A percentile compares a stretch with the other conserved stretches of the same genome.
These are phyloP conservation scores for Microdochium bolleyi DNA, from an alignment of 2,329 filamentous ascomycete species.

Conservation along the genomic window DNA sequence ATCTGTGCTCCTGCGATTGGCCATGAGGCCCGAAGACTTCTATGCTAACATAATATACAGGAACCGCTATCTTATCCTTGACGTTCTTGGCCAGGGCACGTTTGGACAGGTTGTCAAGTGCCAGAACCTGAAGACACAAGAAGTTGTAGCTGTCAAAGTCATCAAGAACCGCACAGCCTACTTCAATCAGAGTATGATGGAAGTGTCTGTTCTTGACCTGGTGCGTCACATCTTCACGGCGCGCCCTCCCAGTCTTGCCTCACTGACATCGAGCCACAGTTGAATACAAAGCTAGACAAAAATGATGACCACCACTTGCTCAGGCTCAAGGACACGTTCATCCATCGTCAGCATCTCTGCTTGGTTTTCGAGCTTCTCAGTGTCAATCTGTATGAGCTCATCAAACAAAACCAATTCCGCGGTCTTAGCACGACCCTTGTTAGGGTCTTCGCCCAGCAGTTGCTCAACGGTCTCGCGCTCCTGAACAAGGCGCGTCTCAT, in stretches of 20 bases:
- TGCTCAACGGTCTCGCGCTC: conserved; percentile 84
- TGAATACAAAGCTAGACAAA: conserved; percentile 98
- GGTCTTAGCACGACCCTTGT: conserved; percentile 95
- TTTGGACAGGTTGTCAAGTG: conserved; percentile 99
- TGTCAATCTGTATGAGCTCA: conserved; percentile 95
- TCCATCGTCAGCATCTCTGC: conserved; percentile 93
- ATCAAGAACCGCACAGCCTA: conserved; percentile 99
- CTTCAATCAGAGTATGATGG: conserved; percentile 99
- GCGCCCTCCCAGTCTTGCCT: conserved; percentile 2
- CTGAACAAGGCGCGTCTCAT: conserved; percentile 95
- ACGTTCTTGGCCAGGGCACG: conserved; percentile 93
- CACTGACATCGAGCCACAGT: conserved; percentile 36
- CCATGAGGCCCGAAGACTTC: conserved; percentile 1
- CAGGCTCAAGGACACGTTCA: conserved; percentile 94
- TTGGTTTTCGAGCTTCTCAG: conserved; percentile 93
- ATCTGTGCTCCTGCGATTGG: conserved; percentile 2
- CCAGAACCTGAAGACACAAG: conserved; percentile 95
- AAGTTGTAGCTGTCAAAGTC: conserved; percentile 97
- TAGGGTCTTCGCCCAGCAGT: conserved; percentile 92
- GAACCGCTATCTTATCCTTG: conserved; percentile 93
- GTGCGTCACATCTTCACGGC: conserved; percentile 36
- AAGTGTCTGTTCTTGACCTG: conserved; percentile 93
- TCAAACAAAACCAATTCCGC: conserved; percentile 99
- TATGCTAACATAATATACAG: conserved; percentile 29
- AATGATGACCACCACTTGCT: conserved; percentile 97